A percentile compares a stretch with the other conserved stretches of the same genome.
Conservation (phyloP, 306 rosid species). For the Vigna hirtella region DNA sequence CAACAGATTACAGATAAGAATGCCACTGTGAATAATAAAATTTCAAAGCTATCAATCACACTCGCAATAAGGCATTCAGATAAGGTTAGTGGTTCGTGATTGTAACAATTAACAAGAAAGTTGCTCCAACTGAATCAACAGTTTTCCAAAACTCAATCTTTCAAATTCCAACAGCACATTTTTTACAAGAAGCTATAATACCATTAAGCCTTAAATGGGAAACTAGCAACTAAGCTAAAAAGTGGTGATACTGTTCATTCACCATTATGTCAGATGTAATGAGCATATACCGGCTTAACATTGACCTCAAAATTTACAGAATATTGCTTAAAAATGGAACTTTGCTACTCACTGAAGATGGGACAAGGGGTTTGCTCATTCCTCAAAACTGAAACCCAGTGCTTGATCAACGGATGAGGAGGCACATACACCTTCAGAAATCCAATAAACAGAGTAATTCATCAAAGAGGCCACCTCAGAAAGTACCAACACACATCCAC, state of each 20-base stretch:
- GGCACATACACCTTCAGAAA: conserved; percentile 82
- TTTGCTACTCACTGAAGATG: conserved; percentile 73
- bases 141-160: background rate
- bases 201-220: background rate
- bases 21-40: background rate
- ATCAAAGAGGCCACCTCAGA: background rate
- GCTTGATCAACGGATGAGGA: conserved; percentile 93
- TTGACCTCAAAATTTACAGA: conserved; percentile 1
- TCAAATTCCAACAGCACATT: background rate
- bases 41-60: conserved; percentile 1
- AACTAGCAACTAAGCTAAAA: background rate
- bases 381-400: conserved; percentile 94
- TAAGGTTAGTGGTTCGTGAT: background rate
- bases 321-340: conserved; percentile 8
- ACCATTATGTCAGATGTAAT: background rate
- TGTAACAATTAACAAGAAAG: background rate
- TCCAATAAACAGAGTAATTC: conserved; percentile 30
- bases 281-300: conserved; percentile 7
- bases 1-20: conserved; percentile 1
- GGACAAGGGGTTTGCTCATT: conserved; percentile 89
- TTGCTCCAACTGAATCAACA: background rate
- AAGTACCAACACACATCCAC: background rate
- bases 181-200: conserved; percentile 1
- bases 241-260: background rate
- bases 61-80: background rate